Conservation (phyloP, 2,329 filamentous ascomycete genomes). For the Fusarium sp. region DNA sequence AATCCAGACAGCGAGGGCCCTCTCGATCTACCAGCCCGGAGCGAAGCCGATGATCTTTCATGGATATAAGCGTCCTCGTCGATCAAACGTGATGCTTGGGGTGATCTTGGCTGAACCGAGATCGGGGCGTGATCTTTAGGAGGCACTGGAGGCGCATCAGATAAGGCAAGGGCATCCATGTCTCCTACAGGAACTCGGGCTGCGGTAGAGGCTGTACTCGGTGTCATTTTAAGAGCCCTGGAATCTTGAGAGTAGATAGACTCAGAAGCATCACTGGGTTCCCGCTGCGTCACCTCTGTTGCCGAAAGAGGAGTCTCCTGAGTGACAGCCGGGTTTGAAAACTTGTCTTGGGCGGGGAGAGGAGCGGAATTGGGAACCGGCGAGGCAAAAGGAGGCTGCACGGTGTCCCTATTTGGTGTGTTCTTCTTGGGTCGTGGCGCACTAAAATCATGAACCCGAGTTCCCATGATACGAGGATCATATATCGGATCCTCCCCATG, state of each 20-base stretch:
- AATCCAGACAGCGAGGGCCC: slow-evolving; percentile 66
- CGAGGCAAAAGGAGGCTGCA: slow-evolving; percentile 24
- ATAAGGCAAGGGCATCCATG: slow-evolving; percentile 8
- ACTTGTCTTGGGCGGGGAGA: slow-evolving; percentile 36
- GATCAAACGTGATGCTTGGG: slow-evolving; percentile 42
- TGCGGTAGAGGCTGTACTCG: slow-evolving; percentile 47
- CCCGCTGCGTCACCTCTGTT: slow-evolving; percentile 45
- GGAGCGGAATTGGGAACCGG: slow-evolving; percentile 32
- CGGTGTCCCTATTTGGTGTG: slow-evolving; percentile 29
- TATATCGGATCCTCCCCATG: slow-evolving; percentile 63
- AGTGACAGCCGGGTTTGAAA: slow-evolving; percentile 11
- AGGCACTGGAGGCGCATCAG: slow-evolving; percentile 55
- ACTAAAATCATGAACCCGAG: slow-evolving; percentile 75
- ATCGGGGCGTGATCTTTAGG: slow-evolving; percentile 54
- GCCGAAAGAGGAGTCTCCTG: slow-evolving; percentile 21
- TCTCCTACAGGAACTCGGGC: slow-evolving; percentile 29
- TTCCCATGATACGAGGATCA: slow-evolving; percentile 74
- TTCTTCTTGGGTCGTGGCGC: slow-evolving; percentile 65
- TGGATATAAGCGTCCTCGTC: slow-evolving; percentile 38
- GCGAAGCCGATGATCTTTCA: slow-evolving; percentile 44
- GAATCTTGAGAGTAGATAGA: slow-evolving; percentile 50
- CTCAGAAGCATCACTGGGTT: slow-evolving; percentile 51
- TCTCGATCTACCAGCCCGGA: slow-evolving; percentile 60
- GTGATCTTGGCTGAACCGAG: slow-evolving; percentile 44
- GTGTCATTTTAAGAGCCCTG: slow-evolving; percentile 44